Percentiles rank a stretch among this genome's conserved stretches.
Conservation (phyloP, 179 eudicot species). For the Nepenthes alata region DNA sequence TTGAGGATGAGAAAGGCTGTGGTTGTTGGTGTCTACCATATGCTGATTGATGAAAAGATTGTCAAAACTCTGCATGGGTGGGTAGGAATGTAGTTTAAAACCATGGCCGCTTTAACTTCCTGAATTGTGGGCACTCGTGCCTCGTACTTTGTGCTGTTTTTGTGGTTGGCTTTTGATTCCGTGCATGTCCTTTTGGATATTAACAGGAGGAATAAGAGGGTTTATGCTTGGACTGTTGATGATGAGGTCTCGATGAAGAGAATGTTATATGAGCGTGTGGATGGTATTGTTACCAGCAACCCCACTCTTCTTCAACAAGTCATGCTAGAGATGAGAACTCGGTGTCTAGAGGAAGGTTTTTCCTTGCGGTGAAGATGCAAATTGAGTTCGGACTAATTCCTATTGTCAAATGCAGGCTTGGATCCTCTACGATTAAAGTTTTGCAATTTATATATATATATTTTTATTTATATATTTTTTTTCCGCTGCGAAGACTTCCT, state of each 20-base stretch:
- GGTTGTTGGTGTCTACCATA: conserved; percentile 77
- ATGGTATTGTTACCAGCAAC: conserved; percentile 71
- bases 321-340: conserved; percentile 54
- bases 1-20: conserved; percentile 64
- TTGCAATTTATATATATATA: no score
- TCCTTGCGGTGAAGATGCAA: conserved; percentile 16
- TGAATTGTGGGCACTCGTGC: background rate
- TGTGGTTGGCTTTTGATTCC: background rate
- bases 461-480: no score
- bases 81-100: conserved; percentile 26
- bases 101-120: background rate
- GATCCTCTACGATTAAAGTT: no score
- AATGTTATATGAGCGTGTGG: conserved; percentile 55
- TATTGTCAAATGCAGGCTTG: no score
- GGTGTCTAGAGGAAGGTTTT: conserved; percentile 64
- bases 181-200: background rate
- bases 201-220: conserved; percentile 79
- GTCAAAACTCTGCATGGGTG: conserved; percentile 53
- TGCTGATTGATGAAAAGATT: conserved; percentile 59
- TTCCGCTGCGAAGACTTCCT: no score
- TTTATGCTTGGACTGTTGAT: conserved; percentile 93
- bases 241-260: conserved; percentile 54
- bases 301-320: conserved; percentile 55
- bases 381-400: no score
- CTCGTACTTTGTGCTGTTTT: background rate